These are phyloP conservation scores for Boeremia exigua DNA, from an alignment of 2,329 filamentous ascomycete species.

Conservation along the genomic window DNA sequence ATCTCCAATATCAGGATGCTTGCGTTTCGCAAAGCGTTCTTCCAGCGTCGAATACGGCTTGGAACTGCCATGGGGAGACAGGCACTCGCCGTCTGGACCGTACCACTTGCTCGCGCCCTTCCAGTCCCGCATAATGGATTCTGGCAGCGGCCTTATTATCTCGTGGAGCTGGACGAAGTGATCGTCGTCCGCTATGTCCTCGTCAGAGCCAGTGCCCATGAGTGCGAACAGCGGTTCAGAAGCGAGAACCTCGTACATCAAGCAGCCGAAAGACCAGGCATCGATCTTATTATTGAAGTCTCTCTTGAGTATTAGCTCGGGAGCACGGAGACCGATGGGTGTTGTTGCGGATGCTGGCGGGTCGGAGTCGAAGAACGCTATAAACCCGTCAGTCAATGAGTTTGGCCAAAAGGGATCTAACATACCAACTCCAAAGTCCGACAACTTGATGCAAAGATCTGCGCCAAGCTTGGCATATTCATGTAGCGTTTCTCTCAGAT, in stretches of 20 bases:
- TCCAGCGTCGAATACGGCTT: too few species aligned
- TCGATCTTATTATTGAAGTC: slow-evolving; percentile 41
- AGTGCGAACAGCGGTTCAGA: slow-evolving; percentile 28
- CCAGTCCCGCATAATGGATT: slow-evolving; percentile 33
- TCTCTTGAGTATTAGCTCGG: not conserved
- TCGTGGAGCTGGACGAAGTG: slow-evolving; percentile 36
- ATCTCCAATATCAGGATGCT: too few species aligned
- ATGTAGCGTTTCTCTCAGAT: not conserved
- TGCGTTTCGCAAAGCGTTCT: too few species aligned
- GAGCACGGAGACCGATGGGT: not conserved
- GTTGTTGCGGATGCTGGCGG: not conserved
- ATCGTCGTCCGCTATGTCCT: slow-evolving; percentile 29
- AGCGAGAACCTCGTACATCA: slow-evolving; percentile 43
- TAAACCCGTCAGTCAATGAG: not conserved
- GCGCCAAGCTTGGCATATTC: not conserved
- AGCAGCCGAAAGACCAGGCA: slow-evolving; percentile 43
- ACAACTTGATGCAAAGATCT: not conserved
- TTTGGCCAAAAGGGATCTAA: not conserved
- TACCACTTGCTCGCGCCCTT: slow-evolving; percentile 35
- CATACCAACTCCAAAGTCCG: not conserved
- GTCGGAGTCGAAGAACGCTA: not conserved
- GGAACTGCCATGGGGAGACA: not conserved
- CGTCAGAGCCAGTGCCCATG: slow-evolving; percentile 19
- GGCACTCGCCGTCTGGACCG: not conserved
- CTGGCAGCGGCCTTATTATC: slow-evolving; percentile 32